Evolutionary conservation across 2,329 filamentous ascomycete genomes (phyloP).

Genomic region (Sporothrix brasiliensis): DNA sequence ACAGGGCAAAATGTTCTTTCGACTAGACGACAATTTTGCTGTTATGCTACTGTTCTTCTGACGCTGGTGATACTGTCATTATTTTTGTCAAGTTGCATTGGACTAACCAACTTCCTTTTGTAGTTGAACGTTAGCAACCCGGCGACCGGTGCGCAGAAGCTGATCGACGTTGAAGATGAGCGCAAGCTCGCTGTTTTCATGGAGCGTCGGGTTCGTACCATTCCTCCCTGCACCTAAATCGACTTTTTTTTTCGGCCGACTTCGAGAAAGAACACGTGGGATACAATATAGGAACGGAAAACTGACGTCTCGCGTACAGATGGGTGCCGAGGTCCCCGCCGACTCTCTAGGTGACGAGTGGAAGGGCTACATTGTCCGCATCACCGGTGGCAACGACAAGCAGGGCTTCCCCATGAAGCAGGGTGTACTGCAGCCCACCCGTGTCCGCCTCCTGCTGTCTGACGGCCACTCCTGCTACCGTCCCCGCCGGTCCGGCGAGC

Average conservation of each 20-base stretch:
- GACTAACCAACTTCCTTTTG: conserved; percentile 42
- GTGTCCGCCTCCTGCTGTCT: conserved; percentile 94
- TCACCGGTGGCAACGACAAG: conserved; percentile 99
- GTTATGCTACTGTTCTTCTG: conserved; percentile 5
- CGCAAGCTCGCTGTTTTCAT: conserved; percentile 80
- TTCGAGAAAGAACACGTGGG: not conserved
- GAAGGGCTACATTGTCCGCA: conserved; percentile 99
- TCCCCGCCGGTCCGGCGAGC: conserved; percentile 94
- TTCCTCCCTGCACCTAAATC: not conserved
- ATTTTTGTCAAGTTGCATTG: conserved; percentile 23
- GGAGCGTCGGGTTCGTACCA: conserved; percentile 37
- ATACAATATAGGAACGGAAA: no score
- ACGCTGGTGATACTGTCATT: not conserved
- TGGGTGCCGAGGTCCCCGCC: conserved; percentile 88
- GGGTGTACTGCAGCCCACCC: conserved; percentile 97
- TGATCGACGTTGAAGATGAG: conserved; percentile 99
- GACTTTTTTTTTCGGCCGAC: not conserved
- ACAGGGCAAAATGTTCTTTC: not conserved
- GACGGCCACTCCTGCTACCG: conserved; percentile 99
- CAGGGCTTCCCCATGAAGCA: conserved; percentile 99
- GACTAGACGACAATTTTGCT: not conserved
- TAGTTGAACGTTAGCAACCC: conserved; percentile 78
- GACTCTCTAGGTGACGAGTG: conserved; percentile 98
- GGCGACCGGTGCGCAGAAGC: conserved; percentile 99
- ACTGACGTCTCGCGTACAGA: conserved; percentile 50